Base-by-base conservation (phyloP, 2,329 filamentous ascomycete species). In the Penicillium corylophilum region DNA sequence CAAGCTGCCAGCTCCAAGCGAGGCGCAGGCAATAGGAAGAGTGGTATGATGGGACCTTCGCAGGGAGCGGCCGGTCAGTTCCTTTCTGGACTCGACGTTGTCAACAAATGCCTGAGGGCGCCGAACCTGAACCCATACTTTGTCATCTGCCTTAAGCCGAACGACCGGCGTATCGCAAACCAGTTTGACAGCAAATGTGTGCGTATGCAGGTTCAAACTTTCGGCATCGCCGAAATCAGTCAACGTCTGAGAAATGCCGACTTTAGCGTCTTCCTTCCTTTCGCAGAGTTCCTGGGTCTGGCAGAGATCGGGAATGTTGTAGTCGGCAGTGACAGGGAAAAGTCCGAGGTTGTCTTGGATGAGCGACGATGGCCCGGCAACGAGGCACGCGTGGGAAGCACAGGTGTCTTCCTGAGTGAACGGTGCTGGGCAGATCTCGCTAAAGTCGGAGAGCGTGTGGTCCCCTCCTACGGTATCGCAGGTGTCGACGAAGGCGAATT, bases 101-200 rank as follows among this genome's bases (percentile, higher is more conserved):
- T 99, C 51, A 95, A 87, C 52, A 92, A 93, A 63, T 92, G 90
- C 2, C 78, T 99, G 40, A 88, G 85, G 2, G 85, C 89, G 2
- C 83, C 87, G 4, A 89, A 91, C 65, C 89, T 91, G 10, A 99
- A 99, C 65, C 84, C 88, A 1, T 99, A 99, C 73, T 97, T 96
- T 63, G 83, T 99, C 40, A 96, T 99, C 73, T 99, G 94, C 66
- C 75, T 99, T 57, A 99, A 99, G 74, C 93, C 94, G 20, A 99
- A 99, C 63, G 94, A 99, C 69, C 84, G 94, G 47, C 86, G 94
- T 44, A 99, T 99, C 60, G 93, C 94, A 55, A 99, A 99, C 62
- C 94, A 99, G 67, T 99, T 97, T 64, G 94, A 99, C 72, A 96
- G 91, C 81, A 97, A 97, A 73, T 99, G 94, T 69, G 94, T 99